Evolutionary conservation across 2,329 filamentous ascomycete species (phyloP), one percentile per base, ranked within the genome.

Genomic region (Talaromyces marneffei): DNA sequence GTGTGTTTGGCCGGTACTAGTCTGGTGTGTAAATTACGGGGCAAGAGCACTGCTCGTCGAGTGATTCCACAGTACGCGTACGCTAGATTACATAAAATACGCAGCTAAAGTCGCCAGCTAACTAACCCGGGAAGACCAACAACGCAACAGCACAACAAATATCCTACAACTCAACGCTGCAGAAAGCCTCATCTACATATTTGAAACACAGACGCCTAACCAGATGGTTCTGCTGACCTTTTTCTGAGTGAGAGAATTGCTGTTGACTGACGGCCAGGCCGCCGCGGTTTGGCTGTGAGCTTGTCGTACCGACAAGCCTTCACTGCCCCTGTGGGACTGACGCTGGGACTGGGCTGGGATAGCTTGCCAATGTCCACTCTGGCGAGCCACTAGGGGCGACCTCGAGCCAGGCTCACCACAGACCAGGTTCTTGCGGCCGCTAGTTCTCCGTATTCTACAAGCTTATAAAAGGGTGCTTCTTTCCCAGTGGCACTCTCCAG

Each of bases 1-100:
- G 57, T 57, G 50, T 63, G 57, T 52, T 59, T 54, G n/a, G 48
- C 39, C 31, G 25, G 55, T 57, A 56, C 60, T 57, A 54, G 60
- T 57, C 29, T 57, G 57, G 56, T 31, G 27, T 16, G 50, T 57
- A 55, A 37, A 29, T 52, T 61, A 59, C 57, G 23, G 46, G 33
- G 44, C 35, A 18, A 37, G 37, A 18, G 14, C 57, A 39, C 44
- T 29, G 31, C 25, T 23, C 23, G 20, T 33, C 33, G 20, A 39
- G 20, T n/a, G 20, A 42, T 42, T 18, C 12, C 42, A 39, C 25
- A 50, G 39, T 58, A 58, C 56, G 40, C 14, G 42, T 57, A 57
- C 40, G 39, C 12, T 9, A 2, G 29, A 52, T 52, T 52, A 52
- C 48, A 20, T 14, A 16, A 52, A 52, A 33, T 52, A 52, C 48